These are phyloP conservation scores for Astrothelium subdiscretum DNA, from an alignment of 495 filamentous ascomycete genomes.

Conservation along the genomic window DNA sequence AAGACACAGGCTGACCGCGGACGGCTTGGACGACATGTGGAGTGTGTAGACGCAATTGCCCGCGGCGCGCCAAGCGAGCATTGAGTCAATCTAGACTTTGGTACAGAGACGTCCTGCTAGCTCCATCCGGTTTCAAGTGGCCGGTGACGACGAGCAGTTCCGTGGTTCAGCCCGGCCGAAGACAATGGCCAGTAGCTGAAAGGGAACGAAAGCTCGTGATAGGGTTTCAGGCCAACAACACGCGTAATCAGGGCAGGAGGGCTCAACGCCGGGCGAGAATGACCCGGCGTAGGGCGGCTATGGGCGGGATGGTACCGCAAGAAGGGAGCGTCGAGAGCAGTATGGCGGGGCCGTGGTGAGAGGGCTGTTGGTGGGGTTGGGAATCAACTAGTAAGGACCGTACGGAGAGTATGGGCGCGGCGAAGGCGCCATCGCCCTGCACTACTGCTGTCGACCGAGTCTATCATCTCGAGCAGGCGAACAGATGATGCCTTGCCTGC, in stretches of 20 bases:
- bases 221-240: neutral
- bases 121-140: neutral
- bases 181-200: neutral
- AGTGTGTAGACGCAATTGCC: neutral
- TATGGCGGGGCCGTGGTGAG: neutral
- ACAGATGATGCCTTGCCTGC: too few species aligned
- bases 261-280: neutral
- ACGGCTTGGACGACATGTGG: neutral
- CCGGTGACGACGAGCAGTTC: neutral
- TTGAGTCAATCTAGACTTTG: neutral
- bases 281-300: neutral
- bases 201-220: neutral
- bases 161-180: neutral
- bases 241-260: neutral
- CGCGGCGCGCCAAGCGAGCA: neutral
- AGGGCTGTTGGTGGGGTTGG: neutral
- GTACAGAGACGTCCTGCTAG: neutral
- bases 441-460: neutral
- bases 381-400: neutral
- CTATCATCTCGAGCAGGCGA: neutral
- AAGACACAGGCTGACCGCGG: neutral
- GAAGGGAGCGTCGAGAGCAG: neutral
- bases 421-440: neutral
- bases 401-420: too few species aligned
- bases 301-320: neutral